These are phyloP conservation scores for Leishmania major DNA, from an alignment of 208 protist species.

Conservation along the genomic window DNA sequence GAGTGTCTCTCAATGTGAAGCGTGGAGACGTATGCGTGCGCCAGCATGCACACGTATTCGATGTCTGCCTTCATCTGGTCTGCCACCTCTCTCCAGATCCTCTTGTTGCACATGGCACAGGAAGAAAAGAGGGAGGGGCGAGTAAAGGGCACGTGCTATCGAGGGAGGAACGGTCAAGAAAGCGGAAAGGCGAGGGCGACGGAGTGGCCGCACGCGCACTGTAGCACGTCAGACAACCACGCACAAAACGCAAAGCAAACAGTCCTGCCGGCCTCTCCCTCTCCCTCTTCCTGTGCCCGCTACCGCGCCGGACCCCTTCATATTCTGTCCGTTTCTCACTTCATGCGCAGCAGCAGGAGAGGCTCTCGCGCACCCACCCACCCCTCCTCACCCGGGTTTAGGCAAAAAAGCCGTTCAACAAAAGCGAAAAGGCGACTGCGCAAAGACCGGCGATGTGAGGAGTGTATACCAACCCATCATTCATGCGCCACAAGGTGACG, in stretches of 20 bases:
- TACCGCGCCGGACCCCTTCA: neutral
- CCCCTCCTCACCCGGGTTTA: neutral
- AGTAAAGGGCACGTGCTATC: neutral
- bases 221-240: neutral
- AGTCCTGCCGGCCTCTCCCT: neutral
- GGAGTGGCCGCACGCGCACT: neutral
- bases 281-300: neutral
- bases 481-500: slow-evolving; percentile 26
- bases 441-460: slow-evolving; percentile 22
- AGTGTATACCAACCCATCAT: slow-evolving; percentile 26
- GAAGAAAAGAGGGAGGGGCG: neutral
- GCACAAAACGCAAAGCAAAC: neutral
- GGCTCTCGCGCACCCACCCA: neutral
- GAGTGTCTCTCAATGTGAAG: neutral
- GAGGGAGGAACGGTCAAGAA: neutral
- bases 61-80: no score
- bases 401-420: slow-evolving; percentile 67
- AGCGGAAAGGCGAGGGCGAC: neutral
- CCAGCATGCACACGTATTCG: neutral
- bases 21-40: neutral
- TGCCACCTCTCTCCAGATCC: neutral
- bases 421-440: slow-evolving; percentile 35
- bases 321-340: neutral
- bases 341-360: neutral
- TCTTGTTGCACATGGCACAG: neutral